These are phyloP conservation scores for Pichia rugopelliculosa DNA, from an alignment of 805 yeast genomes.

Conservation along the genomic window DNA sequence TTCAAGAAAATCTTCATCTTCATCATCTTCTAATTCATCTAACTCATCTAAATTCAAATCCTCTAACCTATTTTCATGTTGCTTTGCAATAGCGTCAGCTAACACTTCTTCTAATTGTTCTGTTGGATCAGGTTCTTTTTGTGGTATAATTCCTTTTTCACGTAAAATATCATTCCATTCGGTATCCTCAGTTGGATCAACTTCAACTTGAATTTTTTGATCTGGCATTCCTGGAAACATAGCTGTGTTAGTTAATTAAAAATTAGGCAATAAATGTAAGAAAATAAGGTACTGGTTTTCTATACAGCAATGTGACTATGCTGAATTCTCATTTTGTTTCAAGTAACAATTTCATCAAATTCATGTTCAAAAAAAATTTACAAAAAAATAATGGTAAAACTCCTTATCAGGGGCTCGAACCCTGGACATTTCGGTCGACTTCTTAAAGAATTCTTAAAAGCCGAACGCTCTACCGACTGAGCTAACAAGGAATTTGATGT, in stretches of 20 bases:
- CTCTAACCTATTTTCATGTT: constrained; percentile 79
- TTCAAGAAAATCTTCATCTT: constrained; percentile 83
- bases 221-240: constrained; percentile 25
- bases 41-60: constrained; percentile 71
- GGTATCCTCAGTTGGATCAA: constrained; percentile 93
- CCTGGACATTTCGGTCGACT: constrained; percentile 52
- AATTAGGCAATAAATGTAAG: too few species aligned
- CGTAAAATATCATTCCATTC: constrained; percentile 98
- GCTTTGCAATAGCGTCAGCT: constrained; percentile 70
- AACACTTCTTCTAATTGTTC: constrained; percentile 81
- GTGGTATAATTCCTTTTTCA: constrained; percentile 86
- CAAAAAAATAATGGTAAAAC: constrained; percentile 15
- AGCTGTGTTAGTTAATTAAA: too few species aligned
- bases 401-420: constrained; percentile 58
- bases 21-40: constrained; percentile 85
- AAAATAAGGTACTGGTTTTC: too few species aligned
- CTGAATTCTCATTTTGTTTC: too few species aligned
- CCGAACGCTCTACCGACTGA: constrained; percentile 69
- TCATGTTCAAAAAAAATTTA: neutral
- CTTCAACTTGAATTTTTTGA: constrained; percentile 71
- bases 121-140: constrained; percentile 82
- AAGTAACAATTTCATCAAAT: neutral
- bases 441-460: constrained; percentile 37
- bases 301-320: too few species aligned
- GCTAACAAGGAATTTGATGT: constrained; percentile 33